Base-by-base conservation (phyloP, 2,329 filamentous ascomycete species). In the Westerdykella aurantiaca region DNA sequence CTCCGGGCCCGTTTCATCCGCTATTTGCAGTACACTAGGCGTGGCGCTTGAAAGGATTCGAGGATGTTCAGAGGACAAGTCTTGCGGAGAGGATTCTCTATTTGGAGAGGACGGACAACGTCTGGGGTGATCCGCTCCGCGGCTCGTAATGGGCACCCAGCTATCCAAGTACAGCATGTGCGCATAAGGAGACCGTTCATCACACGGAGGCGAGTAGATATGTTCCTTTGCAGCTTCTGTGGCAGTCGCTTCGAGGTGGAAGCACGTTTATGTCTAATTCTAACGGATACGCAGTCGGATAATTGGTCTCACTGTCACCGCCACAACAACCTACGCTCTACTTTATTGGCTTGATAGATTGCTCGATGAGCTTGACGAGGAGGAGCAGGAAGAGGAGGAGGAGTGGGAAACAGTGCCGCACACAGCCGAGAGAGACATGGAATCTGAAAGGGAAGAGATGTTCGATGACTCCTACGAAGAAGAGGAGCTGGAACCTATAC, bases 151-250 rank as follows among this genome's bases (percentile, higher is more conserved):
- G 63, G 62, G 29, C 53, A 64, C 37, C 55, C 60, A 17, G 53
- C 45, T 7, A 51, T 66, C 37, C 55, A 48, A 9, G 57, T 67
- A 38, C 63, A 72, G 46, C 57, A 61, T 16, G 71, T 75, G 34
- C 69, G 66, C 49, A 66, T 75, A 53, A 55, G 50, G 37, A 57
- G 51, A 37, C 68, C 62, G 16, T 56, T 67, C 31, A 60, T 70
- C 39, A 65, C 60, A 13, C 56, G 54, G 45, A 60, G 57, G 65
- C 66, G 40, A 46, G 61, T 56, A 38, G 29, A 17, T 43, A 39
- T 41, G 44, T 29, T 18, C 42, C 21, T 25, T 17, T 17, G n/a
- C 16, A 29, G 11, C 25, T 12, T 29, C 25, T 29, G 25, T 29
- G 25, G 9, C 10, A 7, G 4, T 7, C 25, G 11, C 18, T 29